Conservation (phyloP, 139 green algal species). For the Gonium pectorale region DNA sequence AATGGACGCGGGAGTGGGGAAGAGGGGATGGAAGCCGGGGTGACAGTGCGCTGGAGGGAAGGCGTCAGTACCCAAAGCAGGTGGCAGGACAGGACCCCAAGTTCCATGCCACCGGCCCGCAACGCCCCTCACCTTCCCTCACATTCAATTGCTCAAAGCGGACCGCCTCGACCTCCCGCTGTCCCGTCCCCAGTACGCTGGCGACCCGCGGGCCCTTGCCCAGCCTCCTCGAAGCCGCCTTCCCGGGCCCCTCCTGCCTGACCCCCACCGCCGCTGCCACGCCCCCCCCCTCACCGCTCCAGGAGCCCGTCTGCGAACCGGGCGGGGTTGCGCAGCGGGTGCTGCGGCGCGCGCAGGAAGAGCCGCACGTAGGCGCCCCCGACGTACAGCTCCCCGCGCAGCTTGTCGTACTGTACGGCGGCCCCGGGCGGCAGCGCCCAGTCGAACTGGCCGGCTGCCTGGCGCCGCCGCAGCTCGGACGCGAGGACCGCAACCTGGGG, state of each 20-base stretch:
- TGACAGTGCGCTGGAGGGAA: no score
- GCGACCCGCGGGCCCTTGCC: no score
- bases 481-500: constrained; percentile 60
- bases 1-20: background rate
- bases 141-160: no score
- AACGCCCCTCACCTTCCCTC: no score
- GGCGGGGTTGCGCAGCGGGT: constrained; percentile 79
- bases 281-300: constrained; percentile 49
- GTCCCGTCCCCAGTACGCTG: no score
- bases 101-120: no score
- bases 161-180: no score
- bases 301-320: constrained; percentile 84
- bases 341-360: constrained; percentile 88
- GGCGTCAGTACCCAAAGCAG: no score
- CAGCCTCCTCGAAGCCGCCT: no score
- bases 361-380: constrained; percentile 93
- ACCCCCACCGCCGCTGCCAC: background rate
- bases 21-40: background rate
- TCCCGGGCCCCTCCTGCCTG: constrained; percentile 51
- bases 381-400: constrained; percentile 79
- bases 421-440: constrained; percentile 56
- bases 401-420: constrained; percentile 62
- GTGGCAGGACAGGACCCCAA: no score
- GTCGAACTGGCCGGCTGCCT: constrained; percentile 28
- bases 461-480: constrained; percentile 37